phyloP scores from a whole-genome alignment of 768 basidiomycete species.

The Amanita brunnescens region DNA sequence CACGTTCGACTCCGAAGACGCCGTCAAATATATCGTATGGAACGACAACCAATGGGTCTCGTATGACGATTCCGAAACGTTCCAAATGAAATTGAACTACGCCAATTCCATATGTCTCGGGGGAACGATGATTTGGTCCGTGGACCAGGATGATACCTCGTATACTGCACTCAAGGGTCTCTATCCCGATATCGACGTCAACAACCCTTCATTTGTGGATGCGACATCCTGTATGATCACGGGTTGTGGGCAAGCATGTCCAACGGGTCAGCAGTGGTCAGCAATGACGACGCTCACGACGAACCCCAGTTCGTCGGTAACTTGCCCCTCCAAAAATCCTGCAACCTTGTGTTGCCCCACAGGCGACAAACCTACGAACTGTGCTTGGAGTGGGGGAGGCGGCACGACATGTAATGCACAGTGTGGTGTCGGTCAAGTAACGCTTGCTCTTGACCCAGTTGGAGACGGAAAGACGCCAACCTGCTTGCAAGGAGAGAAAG shows the following conservation, averaged over 20 bases:
- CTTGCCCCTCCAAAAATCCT: conserved; percentile 11
- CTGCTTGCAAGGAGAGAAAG: conserved; percentile 15
- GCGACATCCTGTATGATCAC: conserved; percentile 12
- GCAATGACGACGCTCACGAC: conserved; percentile 13
- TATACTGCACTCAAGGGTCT: conserved; percentile 4
- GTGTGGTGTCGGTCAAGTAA: conserved; percentile 16
- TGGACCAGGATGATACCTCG: conserved; percentile 12
- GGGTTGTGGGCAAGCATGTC: conserved; percentile 15
- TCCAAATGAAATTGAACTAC: conserved; percentile 15
- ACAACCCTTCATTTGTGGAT: conserved; percentile 13
- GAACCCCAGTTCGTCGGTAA: conserved; percentile 8
- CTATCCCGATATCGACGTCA: conserved; percentile 9
- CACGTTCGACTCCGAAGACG: conserved; percentile 15
- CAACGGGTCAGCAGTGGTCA: conserved; percentile 10
- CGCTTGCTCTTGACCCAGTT: conserved; percentile 13
- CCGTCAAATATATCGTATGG: conserved; percentile 19
- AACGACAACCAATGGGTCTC: conserved; percentile 20
- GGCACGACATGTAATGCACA: conserved; percentile 15
- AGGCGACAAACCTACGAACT: conserved; percentile 14
- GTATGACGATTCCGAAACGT: conserved; percentile 17
- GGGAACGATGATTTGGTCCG: conserved; percentile 17
- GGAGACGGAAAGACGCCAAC: conserved; percentile 14
- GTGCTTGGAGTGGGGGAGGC: conserved; percentile 16
- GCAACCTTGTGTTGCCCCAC: conserved; percentile 15
- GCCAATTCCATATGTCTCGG: conserved; percentile 15